Evolutionary conservation across 495 filamentous ascomycete species (phyloP).

Genomic region (Podospora didyma): DNA sequence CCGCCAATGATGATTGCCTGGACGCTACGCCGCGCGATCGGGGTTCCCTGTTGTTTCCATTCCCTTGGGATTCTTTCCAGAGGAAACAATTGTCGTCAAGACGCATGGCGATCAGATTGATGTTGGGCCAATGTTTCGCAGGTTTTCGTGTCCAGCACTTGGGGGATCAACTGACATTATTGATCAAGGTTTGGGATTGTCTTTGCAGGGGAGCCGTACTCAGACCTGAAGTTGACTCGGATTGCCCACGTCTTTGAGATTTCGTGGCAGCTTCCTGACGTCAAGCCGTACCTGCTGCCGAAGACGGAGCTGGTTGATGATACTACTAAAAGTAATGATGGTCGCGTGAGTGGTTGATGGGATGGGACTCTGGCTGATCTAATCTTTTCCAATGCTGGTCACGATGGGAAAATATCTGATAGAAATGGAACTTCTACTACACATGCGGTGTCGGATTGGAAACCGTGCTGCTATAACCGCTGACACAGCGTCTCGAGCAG

Average conservation of each 20-base stretch:
- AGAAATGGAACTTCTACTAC: no score
- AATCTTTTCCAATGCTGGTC: no score
- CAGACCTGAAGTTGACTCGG: neutral
- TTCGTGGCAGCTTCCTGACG: neutral
- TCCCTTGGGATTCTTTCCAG: neutral
- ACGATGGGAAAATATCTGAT: no score
- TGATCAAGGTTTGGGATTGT: neutral
- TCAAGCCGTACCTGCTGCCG: neutral
- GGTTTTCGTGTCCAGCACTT: neutral
- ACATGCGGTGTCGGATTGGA: no score
- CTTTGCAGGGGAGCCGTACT: neutral
- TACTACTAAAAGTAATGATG: no score
- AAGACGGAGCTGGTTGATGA: neutral
- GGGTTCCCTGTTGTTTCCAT: neutral
- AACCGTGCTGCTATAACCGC: no score
- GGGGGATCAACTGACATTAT: neutral
- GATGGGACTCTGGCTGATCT: no score
- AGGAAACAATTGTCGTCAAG: neutral
- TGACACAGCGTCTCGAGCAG: conserved; percentile 36
- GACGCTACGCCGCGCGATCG: neutral
- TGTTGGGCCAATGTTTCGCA: neutral
- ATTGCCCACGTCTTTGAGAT: neutral
- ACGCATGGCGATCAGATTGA: neutral
- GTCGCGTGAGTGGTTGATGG: no score
- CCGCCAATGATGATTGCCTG: neutral